Base-by-base conservation (phyloP, 2,329 filamentous ascomycete genomes). In the Torrubiellomyces zombiae region DNA sequence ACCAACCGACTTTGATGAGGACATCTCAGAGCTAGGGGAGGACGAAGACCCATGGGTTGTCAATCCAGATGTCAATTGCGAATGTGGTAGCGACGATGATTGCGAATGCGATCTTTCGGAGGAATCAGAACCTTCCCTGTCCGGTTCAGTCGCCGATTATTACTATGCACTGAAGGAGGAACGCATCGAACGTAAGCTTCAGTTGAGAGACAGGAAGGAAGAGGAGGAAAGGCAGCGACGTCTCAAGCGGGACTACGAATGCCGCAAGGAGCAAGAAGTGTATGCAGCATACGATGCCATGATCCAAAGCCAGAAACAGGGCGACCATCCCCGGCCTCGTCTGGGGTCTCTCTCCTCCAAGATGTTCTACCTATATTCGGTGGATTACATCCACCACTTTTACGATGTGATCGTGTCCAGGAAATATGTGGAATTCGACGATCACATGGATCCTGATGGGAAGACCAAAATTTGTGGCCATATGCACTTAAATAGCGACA, bases 81-180 rank as follows among this genome's bases (percentile, higher is more conserved):
- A 22, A 13, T 22, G 20, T 10, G 9, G 16, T 7, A 9, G 9
- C 16, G 20, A 22, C 8, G 12, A 12, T 14, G 12, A 22, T 14
- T 22, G 20, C 20, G 4, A 22, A 22, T 22, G 20, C 20, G 7
- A 22, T 10, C 6, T 6, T 11, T 13, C 14, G 20, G 20, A 25
- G 7, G 18, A 22, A 16, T 27, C 25, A 6, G 23, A 26, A 18
- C 12, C 19, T 14, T 29, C 27, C 7, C 26, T 25, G 16, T 17
- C 19, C 6, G 27, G 24, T 4, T 26, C 27, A 8, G 27, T 23
- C 12, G 23, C 23, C 9, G 20, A 18, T 3, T 22, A 18, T 14
- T 29, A 29, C 17, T 26, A 29, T 16, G 23, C 22, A 7, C 13
- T 26, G 13, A 29, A 29, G 9, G 23, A 19, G 4, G 17, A 26